These are phyloP conservation scores for Elymus sibiricus DNA, from an alignment of 176 grass and related monocot genomes.

Conservation along the genomic window DNA sequence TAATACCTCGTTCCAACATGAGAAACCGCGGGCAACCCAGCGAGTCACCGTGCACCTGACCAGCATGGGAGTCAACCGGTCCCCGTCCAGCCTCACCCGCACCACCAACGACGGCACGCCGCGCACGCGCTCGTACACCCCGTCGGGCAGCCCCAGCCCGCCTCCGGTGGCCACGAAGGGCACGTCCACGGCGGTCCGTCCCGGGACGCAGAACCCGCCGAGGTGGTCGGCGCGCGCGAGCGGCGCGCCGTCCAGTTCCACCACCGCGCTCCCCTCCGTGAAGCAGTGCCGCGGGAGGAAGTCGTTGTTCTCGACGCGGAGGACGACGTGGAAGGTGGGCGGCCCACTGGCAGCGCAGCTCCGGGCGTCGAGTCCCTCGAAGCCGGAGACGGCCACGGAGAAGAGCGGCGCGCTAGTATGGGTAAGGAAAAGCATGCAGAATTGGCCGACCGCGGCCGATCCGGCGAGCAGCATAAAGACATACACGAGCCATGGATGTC, in stretches of 20 bases:
- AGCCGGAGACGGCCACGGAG: neutral
- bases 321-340: neutral
- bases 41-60: constrained; percentile 11
- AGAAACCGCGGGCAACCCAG: neutral
- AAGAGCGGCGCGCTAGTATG: neutral
- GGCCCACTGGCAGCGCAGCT: neutral
- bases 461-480: neutral
- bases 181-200: neutral
- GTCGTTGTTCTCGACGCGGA: constrained; percentile 5
- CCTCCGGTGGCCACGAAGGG: neutral
- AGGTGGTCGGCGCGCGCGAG: neutral
- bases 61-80: neutral
- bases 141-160: neutral
- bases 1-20: too few species aligned
- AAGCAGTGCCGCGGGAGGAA: neutral
- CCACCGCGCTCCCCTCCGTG: neutral
- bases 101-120: neutral
- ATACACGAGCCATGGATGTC: too few species aligned
- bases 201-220: neutral
- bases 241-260: constrained; percentile 13
- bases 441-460: rapidly evolving
- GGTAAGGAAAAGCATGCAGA: too few species aligned
- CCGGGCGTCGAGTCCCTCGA: neutral
- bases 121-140: neutral
- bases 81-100: neutral